Percentiles rank a stretch among this genome's conserved stretches.
phyloP scores from a whole-genome alignment of 2,329 filamentous ascomycete species.

The Aspergillus fumigatus region DNA sequence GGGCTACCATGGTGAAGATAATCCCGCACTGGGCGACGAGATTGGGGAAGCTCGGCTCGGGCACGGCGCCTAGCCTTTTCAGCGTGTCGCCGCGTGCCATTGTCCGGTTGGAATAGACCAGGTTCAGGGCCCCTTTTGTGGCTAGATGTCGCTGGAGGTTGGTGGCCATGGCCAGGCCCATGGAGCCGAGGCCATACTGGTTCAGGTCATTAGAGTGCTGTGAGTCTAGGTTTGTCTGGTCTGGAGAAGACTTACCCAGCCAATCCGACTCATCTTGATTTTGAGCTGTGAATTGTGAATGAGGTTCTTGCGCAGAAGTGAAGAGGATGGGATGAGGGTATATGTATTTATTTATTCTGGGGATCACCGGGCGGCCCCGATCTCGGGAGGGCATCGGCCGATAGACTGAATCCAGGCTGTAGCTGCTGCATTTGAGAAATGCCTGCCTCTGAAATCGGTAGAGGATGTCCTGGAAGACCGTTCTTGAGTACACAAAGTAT shows the following conservation, averaged over 20 bases:
- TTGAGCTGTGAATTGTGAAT: not conserved
- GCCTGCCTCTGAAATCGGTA: too few species aligned
- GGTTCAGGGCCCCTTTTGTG: conserved; percentile 25
- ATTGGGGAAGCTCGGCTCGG: conserved; percentile 30
- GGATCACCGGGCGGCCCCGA: conserved; percentile 15
- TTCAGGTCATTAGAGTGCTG: conserved; percentile 1
- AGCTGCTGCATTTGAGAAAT: not conserved
- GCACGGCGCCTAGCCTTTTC: conserved; percentile 31
- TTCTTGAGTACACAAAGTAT: not conserved
- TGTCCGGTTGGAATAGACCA: conserved; percentile 41
- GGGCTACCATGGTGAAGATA: conserved; percentile 36
- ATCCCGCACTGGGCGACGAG: conserved; percentile 35
- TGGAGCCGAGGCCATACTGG: conserved; percentile 42
- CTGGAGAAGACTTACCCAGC: conserved; percentile 27
- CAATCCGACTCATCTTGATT: conserved; percentile 29
- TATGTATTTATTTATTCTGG: not conserved
- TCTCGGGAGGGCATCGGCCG: conserved; percentile 13
- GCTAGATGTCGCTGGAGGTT: conserved; percentile 41
- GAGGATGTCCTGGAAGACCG: not conserved
- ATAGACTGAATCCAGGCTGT: not conserved
- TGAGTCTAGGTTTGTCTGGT: not conserved
- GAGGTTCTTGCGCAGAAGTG: not conserved
- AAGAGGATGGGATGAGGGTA: not conserved
- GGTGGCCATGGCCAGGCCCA: conserved; percentile 43
- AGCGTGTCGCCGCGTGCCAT: conserved; percentile 36